Conservation (phyloP, 1,139 yeast genomes). For the Candida tropicalis region DNA sequence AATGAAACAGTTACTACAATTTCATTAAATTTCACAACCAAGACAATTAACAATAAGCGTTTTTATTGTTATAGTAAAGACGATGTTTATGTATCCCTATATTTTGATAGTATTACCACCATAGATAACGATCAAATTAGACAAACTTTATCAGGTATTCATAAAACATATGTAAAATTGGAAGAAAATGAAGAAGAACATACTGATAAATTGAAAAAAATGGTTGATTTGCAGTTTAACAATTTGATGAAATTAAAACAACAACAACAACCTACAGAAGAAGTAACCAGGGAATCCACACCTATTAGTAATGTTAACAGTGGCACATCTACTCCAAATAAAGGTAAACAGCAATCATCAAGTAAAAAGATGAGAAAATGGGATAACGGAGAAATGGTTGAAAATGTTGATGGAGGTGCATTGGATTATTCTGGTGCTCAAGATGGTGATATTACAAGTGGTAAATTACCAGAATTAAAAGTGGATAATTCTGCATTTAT, state of each 20-base stretch:
- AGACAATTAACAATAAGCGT: conserved; percentile 35
- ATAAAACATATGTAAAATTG: conserved; percentile 37
- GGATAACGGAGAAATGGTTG: conserved; percentile 45
- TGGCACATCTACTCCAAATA: conserved; percentile 22
- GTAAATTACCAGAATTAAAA: conserved; percentile 39
- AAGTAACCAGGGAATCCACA: conserved; percentile 10
- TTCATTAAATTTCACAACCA: conserved; percentile 38
- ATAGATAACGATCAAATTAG: conserved; percentile 44
- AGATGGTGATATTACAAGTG: conserved; percentile 31
- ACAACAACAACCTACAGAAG: conserved; percentile 2
- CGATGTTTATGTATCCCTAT: conserved; percentile 38
- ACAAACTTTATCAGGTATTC: conserved; percentile 35
- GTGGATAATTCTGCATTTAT: conserved; percentile 38
- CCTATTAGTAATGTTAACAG: conserved; percentile 14
- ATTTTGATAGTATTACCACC: conserved; percentile 44
- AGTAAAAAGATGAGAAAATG: conserved; percentile 49
- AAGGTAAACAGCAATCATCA: conserved; percentile 14
- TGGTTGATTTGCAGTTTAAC: conserved; percentile 44
- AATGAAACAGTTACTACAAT: conserved; percentile 38
- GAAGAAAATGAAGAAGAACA: conserved; percentile 29
- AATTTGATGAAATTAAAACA: conserved; percentile 38
- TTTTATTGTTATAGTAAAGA: conserved; percentile 37
- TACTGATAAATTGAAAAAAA: conserved; percentile 30
- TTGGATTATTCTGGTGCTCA: conserved; percentile 39
- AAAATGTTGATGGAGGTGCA: conserved; percentile 22